These are phyloP conservation scores for Brachypodium distachyon DNA, from an alignment of 202 grass and related monocot species.

Conservation along the genomic window DNA sequence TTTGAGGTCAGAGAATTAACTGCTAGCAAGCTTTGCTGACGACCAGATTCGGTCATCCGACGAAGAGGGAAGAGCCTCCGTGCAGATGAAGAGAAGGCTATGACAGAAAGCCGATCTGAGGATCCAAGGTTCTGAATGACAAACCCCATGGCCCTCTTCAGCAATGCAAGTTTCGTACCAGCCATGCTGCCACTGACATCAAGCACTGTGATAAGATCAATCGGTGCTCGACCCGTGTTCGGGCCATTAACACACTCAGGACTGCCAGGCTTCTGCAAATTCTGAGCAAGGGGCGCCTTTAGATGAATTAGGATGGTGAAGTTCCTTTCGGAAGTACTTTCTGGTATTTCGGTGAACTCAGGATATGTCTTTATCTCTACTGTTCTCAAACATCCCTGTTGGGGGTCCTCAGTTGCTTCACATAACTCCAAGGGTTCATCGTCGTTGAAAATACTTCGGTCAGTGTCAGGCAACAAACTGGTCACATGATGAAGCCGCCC, in stretches of 20 bases:
- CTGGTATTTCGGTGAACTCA: slow-evolving; percentile 61
- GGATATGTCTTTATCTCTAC: slow-evolving; percentile 68
- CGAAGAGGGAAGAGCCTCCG: slow-evolving; percentile 71
- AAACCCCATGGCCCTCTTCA: slow-evolving; percentile 98
- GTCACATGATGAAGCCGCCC: slow-evolving; percentile 45
- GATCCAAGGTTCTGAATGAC: slow-evolving; percentile 94
- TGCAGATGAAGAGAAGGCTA: slow-evolving; percentile 84
- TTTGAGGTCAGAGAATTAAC: slow-evolving; percentile 74
- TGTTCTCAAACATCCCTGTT: slow-evolving; percentile 35
- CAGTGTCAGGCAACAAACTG: slow-evolving; percentile 45
- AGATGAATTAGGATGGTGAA: slow-evolving; percentile 82
- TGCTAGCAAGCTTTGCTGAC: slow-evolving; percentile 62
- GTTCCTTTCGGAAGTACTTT: slow-evolving; percentile 54
- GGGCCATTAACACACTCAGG: slow-evolving; percentile 1
- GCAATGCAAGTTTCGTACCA: slow-evolving; percentile 84
- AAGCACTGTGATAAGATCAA: slow-evolving; percentile 93
- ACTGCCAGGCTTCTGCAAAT: background rate
- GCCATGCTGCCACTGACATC: slow-evolving; percentile 97
- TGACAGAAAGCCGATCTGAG: slow-evolving; percentile 70
- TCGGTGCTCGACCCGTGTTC: slow-evolving; percentile 44
- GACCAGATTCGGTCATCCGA: slow-evolving; percentile 73
- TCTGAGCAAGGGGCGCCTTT: slow-evolving; percentile 54
- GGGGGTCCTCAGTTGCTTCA: slow-evolving; percentile 20
- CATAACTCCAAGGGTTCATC: slow-evolving; percentile 64
- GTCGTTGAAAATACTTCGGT: slow-evolving; percentile 55